These are phyloP conservation scores for Epichloe elymi DNA, from an alignment of 2,329 filamentous ascomycete genomes.

Conservation along the genomic window DNA sequence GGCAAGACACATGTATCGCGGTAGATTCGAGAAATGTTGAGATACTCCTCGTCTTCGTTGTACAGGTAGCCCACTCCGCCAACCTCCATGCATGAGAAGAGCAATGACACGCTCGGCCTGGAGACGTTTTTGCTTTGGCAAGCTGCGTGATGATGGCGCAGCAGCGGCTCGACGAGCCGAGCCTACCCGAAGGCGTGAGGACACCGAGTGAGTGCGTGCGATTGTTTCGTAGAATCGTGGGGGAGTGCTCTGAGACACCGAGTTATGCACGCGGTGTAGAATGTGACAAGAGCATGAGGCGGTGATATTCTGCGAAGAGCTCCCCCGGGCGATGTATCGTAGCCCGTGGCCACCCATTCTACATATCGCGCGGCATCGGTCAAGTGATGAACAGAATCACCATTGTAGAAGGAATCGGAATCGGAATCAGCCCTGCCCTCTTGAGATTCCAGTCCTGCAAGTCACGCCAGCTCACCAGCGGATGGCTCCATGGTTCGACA, in stretches of 20 bases:
- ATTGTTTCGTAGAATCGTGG: neutral
- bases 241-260: conserved; percentile 31
- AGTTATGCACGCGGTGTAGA: conserved; percentile 40
- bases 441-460: too few relatives aligned
- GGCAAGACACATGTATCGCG: too few relatives aligned
- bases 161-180: conserved; percentile 26
- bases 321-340: conserved; percentile 6
- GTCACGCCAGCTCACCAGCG: too few relatives aligned
- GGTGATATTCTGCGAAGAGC: conserved; percentile 41
- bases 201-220: conserved; percentile 14
- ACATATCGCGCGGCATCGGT: too few relatives aligned
- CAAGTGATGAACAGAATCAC: too few relatives aligned
- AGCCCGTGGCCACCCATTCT: too few relatives aligned
- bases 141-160: conserved; percentile 46
- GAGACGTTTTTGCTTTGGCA: conserved; percentile 44
- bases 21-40: too few relatives aligned
- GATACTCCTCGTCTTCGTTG: too few relatives aligned
- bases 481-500: too few relatives aligned
- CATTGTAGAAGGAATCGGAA: too few relatives aligned
- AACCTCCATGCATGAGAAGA: conserved; percentile 26
- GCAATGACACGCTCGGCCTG: conserved; percentile 32
- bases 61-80: too few relatives aligned
- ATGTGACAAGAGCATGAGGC: conserved; percentile 38
- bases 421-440: too few relatives aligned
- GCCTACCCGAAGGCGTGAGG: conserved; percentile 19